Evolutionary conservation across 2,329 filamentous ascomycete genomes (phyloP), one percentile per base, ranked within the genome.

Genomic region (Endoconidiophora laricicola): DNA sequence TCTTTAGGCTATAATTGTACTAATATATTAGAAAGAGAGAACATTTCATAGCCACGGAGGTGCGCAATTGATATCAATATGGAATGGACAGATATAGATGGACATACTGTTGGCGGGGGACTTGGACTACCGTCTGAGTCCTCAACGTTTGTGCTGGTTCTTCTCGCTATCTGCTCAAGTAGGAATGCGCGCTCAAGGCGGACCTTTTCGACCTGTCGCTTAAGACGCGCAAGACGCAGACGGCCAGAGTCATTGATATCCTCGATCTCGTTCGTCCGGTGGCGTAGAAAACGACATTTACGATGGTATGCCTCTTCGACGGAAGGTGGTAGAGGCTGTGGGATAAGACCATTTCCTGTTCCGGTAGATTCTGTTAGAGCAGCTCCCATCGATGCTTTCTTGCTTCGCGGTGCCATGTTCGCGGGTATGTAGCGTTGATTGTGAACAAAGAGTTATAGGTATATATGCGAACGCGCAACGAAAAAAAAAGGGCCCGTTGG

Each of bases 301-400:
- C 86, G 79, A 60, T 91, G 87, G 67, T 96, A 98, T 46, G 90
- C 88, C 63, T 90, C 83, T 66, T 98, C 90, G 55, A 96, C 87
- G 14, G 87, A 94, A 14, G 91, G 90, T 18, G 90, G 86, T 3
- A 83, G 70, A 39, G 76, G 66, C 14, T 78, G 76, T 26, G 76
- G 76, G 49, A 76, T 69, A 54, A 68, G 67, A 63, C 60, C 62
- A 60, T 57, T 56, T 63, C 65, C 58, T 44, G 46, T 33, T 14
- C 50, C 33, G 16, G 50, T 50, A 16, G 53, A 37, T 16, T 37
- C 43, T 37, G 44, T 44, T 43, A 42, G 46, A 29, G 51, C 26
- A 18, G 43, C 42, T 24, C 44, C 39, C 39, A 24, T 26, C n/a
- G 40, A 44, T 16, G 50, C 16, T 20, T 49, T 48, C 24, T 52